Percentiles rank a stretch among this genome's conserved stretches.
phyloP scores from a whole-genome alignment of 768 basidiomycete species.

The Lentinula detonsa region DNA sequence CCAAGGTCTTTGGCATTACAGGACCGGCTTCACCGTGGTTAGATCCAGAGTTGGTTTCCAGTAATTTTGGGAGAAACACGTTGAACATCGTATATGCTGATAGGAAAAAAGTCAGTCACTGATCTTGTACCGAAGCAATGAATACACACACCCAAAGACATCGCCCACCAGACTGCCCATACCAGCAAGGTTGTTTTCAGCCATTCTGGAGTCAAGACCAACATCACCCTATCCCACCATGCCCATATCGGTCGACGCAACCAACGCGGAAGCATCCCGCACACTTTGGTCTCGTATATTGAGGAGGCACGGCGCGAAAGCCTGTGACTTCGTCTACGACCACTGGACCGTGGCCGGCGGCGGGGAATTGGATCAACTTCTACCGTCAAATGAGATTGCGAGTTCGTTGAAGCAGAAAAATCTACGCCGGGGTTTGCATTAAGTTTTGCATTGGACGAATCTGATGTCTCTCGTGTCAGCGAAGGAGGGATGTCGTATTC shows the following conservation, averaged over 20 bases:
- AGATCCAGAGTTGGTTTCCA: conserved; percentile 49
- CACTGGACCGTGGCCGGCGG: background rate
- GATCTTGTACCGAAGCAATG: background rate
- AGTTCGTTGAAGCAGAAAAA: background rate
- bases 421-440: background rate
- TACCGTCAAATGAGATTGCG: background rate
- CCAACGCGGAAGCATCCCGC: conserved; percentile 44
- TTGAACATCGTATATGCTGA: conserved; percentile 90
- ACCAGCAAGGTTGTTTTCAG: conserved; percentile 68
- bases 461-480: background rate
- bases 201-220: conserved; percentile 77
- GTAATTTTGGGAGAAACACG: conserved; percentile 80
- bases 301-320: conserved; percentile 26
- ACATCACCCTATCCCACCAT: conserved; percentile 61
- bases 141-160: conserved; percentile 61
- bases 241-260: conserved; percentile 54
- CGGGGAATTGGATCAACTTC: background rate
- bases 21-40: conserved; percentile 9
- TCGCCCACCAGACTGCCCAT: conserved; percentile 72
- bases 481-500: background rate
- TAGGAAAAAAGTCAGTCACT: background rate
- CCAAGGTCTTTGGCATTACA: conserved; percentile 36
- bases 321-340: background rate
- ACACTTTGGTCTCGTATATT: conserved; percentile 36
- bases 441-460: background rate